A percentile compares a stretch with the other conserved stretches of the same genome.
Evolutionary conservation across 2,329 filamentous ascomycete genomes (phyloP).

Genomic region (Fusarium dlaminii): DNA sequence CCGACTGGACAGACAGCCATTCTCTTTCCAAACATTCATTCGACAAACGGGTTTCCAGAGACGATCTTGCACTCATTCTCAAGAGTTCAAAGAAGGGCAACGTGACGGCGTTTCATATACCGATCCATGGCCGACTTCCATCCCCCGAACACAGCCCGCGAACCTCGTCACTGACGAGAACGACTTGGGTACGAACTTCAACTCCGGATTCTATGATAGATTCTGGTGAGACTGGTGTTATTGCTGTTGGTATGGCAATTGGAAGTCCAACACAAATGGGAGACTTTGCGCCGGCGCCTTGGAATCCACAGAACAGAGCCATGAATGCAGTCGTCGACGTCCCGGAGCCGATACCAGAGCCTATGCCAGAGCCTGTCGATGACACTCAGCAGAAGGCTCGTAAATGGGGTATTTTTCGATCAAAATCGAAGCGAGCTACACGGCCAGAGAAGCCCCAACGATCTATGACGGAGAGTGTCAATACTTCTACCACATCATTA

Average conservation of each 20-base stretch:
- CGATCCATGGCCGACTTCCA: conserved; percentile 53
- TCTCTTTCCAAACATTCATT: conserved; percentile 30
- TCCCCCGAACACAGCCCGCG: conserved; percentile 56
- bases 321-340: conserved; percentile 36
- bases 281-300: conserved; percentile 37
- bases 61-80: conserved; percentile 50
- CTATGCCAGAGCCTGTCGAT: conserved; percentile 19
- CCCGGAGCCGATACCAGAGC: conserved; percentile 25
- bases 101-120: conserved; percentile 53
- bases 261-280: conserved; percentile 70
- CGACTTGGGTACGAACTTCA: conserved; percentile 50
- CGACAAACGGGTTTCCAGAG: conserved; percentile 57
- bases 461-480: conserved; percentile 39
- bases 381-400: conserved; percentile 58
- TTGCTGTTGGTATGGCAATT: conserved; percentile 76
- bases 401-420: conserved; percentile 68
- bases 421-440: conserved; percentile 47
- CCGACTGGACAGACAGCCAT: conserved; percentile 30
- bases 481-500: conserved; percentile 35
- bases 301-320: conserved; percentile 43
- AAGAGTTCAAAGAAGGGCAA: conserved; percentile 44
- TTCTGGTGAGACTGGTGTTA: conserved; percentile 39
- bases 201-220: conserved; percentile 57
- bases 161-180: conserved; percentile 42
- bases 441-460: conserved; percentile 37